Base-by-base conservation (phyloP, 2,329 filamentous ascomycete species). In the Tolypocladium cylindrosporum region DNA sequence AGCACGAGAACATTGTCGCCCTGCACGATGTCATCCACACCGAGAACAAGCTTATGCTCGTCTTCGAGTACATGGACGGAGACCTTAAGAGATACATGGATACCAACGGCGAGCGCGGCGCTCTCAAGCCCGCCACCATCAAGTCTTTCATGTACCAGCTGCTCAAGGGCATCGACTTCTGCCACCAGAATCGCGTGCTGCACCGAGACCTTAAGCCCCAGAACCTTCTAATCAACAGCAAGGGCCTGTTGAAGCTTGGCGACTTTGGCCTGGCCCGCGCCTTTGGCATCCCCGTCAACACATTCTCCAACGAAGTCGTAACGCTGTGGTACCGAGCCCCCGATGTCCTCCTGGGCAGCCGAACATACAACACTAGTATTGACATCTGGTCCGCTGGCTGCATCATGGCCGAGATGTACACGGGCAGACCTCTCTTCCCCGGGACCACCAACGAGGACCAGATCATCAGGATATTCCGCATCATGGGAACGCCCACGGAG, bases 361-460 rank as follows among this genome's bases (percentile, higher is more conserved):
- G 94, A 63, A 97, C 94, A 27, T 99, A 99, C 78, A 99, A 96
- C 75, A 99, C 94, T n/a, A 96, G 91, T 75, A 97, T 99, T 72
- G 94, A 99, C 69, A 97, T 99, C 71, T 99, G 94, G 94, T 96
- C 91, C 8, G 94, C 94, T 8, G 94, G 94, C 58, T 99, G 94
- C 74, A 99, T 99, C 79, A 97, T 99, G 94, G 94, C 94, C 11
- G 94, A 99, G 75, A 97, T 99, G 91, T 97, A 95, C 74, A 97
- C 93, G 0, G 94, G 94, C 4, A 84, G 94, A 21, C 94, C 94
- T 0, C 82, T 99, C 8, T 99, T 99, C 77, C 94, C 94, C 0
- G 94, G 94, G 59, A 99, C 94, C 1, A 97, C 94, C 42, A 99
- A 99, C 72, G 94, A 99, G 73, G 94, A 99, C 70, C 94, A 99